Percentiles rank a stretch among this genome's conserved stretches.
phyloP scores from a whole-genome alignment of 805 yeast species.

The Trichomonascus vanleenenianus region DNA sequence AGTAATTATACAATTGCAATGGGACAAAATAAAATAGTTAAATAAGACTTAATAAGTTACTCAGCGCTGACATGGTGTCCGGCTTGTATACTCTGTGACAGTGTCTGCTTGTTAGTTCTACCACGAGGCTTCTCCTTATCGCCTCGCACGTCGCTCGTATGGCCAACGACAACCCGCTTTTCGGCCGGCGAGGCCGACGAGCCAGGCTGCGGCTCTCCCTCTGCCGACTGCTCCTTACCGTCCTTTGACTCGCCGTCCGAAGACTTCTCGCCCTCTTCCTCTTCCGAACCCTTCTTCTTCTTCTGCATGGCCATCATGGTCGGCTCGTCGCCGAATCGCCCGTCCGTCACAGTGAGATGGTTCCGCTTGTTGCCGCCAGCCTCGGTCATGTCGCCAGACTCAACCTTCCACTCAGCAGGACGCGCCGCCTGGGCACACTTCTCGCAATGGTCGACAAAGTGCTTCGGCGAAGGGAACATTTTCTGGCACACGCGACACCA shows the following conservation, averaged over 20 bases:
- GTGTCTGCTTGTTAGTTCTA: slow-evolving; percentile 15
- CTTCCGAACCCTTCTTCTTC: not conserved
- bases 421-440: slow-evolving; percentile 43
- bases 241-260: not conserved
- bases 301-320: slow-evolving; percentile 12
- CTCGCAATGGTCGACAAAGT: slow-evolving; percentile 56
- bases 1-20: too few relatives aligned
- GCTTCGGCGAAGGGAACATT: slow-evolving; percentile 45
- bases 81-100: slow-evolving; percentile 18
- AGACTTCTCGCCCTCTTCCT: not conserved
- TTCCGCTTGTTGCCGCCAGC: not conserved
- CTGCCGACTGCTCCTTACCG: slow-evolving; percentile 4
- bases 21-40: too few relatives aligned
- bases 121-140: slow-evolving; percentile 5
- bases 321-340: slow-evolving; percentile 10
- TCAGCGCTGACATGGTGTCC: slow-evolving; percentile 15
- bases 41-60: not conserved
- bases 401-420: slow-evolving; percentile 24
- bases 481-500: slow-evolving; percentile 60
- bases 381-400: slow-evolving; percentile 1
- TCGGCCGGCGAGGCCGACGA: too few relatives aligned
- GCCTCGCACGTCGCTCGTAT: too few relatives aligned
- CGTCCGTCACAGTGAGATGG: slow-evolving; percentile 5
- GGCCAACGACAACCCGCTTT: too few relatives aligned
- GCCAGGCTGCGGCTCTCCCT: not conserved